These are phyloP conservation scores for Auriscalpium microsporum DNA, from an alignment of 768 basidiomycete species.

Conservation along the genomic window DNA sequence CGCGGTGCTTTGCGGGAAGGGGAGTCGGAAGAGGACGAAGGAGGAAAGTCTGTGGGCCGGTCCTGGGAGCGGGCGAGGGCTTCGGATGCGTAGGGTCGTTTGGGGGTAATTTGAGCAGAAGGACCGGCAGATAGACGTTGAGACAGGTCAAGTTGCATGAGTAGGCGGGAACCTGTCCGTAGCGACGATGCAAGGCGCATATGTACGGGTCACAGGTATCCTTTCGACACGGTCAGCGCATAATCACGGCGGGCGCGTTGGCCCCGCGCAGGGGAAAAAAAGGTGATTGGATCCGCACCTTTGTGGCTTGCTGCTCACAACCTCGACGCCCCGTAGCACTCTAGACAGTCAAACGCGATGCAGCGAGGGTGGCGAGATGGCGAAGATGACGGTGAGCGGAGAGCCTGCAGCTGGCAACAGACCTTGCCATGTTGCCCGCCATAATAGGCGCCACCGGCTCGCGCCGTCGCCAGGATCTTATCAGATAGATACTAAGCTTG, in stretches of 20 bases:
- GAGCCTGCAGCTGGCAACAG: too few relatives aligned
- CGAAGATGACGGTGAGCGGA: too few relatives aligned
- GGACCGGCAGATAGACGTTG: constrained; percentile 19
- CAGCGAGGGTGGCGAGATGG: too few relatives aligned
- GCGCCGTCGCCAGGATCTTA: too few relatives aligned
- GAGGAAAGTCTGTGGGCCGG: background rate
- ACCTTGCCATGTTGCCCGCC: too few relatives aligned
- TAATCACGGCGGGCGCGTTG: background rate
- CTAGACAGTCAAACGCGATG: too few relatives aligned
- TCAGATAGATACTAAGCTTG: too few relatives aligned
- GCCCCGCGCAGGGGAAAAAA: too few relatives aligned
- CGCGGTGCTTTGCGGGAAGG: constrained; percentile 4
- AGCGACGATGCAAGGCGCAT: constrained; percentile 46
- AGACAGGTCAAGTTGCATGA: constrained; percentile 49
- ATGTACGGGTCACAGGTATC: constrained; percentile 10
- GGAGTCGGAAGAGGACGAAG: background rate
- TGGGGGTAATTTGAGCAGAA: constrained; percentile 24
- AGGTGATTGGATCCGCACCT: too few relatives aligned
- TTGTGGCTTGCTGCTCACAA: too few relatives aligned
- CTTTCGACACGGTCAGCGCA: background rate
- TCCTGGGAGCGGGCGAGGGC: constrained; percentile 18
- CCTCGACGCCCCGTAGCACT: too few relatives aligned
- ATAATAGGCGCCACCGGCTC: too few relatives aligned
- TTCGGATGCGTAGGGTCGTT: constrained; percentile 41
- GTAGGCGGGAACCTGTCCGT: constrained; percentile 43